phyloP scores from a whole-genome alignment of 208 protist genomes.

The Perkinsela sp. region DNA sequence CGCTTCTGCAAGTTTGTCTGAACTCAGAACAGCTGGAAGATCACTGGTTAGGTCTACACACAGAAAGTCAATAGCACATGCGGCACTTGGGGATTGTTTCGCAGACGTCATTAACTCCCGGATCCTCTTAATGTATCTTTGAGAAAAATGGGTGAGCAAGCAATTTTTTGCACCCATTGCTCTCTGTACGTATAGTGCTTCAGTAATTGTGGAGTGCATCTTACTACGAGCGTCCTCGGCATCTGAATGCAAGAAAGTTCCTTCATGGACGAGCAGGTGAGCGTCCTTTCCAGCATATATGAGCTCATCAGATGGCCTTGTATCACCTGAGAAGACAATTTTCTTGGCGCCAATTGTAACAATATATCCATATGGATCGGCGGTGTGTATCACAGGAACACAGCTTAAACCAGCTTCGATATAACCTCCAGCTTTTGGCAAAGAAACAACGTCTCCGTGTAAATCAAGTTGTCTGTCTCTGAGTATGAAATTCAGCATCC shows the following conservation, averaged over 20 bases:
- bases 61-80: background rate
- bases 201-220: slow-evolving; percentile 2
- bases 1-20: background rate
- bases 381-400: slow-evolving; percentile 1
- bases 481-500: background rate
- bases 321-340: slow-evolving; percentile 3
- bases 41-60: background rate
- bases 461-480: background rate
- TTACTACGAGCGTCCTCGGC: slow-evolving; percentile 2
- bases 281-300: slow-evolving; percentile 1
- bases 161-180: background rate
- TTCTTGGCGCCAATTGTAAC: background rate
- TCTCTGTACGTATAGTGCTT: background rate
- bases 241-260: slow-evolving; percentile 1
- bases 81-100: background rate
- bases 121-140: background rate
- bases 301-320: background rate
- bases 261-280: slow-evolving; percentile 1
- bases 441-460: background rate
- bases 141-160: slow-evolving; percentile 3
- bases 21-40: background rate
- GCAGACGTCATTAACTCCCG: background rate
- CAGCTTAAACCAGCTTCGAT: background rate
- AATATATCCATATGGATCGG: slow-evolving; percentile 3
- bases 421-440: background rate